These are phyloP conservation scores for Chlamydomonas asymmetrica DNA, from an alignment of 139 green algal genomes.

Conservation along the genomic window DNA sequence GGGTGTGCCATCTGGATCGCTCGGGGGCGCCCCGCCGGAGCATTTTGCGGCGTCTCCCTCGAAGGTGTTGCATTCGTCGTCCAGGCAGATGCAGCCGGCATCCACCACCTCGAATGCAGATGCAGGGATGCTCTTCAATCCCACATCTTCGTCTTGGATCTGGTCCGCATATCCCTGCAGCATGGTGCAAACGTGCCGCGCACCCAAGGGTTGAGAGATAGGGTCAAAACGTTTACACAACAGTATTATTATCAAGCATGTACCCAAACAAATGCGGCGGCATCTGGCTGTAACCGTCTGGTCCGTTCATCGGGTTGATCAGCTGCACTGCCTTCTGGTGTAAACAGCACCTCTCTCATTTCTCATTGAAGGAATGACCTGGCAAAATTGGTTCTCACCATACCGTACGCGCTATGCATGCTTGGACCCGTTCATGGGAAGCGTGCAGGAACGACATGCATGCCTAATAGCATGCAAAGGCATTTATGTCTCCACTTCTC, in stretches of 20 bases:
- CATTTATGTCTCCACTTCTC: background rate
- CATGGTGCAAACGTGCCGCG: background rate
- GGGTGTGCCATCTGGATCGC: too few species aligned
- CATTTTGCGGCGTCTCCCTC: slow-evolving; percentile 10
- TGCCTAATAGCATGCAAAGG: background rate
- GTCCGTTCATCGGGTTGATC: too few species aligned
- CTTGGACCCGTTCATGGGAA: background rate
- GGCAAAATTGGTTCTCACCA: too few species aligned
- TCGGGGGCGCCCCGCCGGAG: too few species aligned
- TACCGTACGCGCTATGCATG: too few species aligned
- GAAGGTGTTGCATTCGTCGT: background rate
- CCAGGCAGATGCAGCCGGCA: slow-evolving; percentile 10
- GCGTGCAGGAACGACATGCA: background rate
- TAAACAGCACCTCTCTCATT: too few species aligned
- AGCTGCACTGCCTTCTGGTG: too few species aligned
- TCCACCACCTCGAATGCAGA: slow-evolving; percentile 24
- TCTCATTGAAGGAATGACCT: too few species aligned
- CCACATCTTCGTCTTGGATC: slow-evolving; percentile 17
- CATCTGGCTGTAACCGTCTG: too few species aligned
- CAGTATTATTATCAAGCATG: too few species aligned
- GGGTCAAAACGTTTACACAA: background rate
- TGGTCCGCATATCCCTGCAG: background rate
- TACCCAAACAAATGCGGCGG: too few species aligned
- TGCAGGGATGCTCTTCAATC: slow-evolving; percentile 14
- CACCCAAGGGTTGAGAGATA: background rate